Evolutionary conservation across 495 filamentous ascomycete genomes (phyloP).

Genomic region (Penicillium roqueforti): DNA sequence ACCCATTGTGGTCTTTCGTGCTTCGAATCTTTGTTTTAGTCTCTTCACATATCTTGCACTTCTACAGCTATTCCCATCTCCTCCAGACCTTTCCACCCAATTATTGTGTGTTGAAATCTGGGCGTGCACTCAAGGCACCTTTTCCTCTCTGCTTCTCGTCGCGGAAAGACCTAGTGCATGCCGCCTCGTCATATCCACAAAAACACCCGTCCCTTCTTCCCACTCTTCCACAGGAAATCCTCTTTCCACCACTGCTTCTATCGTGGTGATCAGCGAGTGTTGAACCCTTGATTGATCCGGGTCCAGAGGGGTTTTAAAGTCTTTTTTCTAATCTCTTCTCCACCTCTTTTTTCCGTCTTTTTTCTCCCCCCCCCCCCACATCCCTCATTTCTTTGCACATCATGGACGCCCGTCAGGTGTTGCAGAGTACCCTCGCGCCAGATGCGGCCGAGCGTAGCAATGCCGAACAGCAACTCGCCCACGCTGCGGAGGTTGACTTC

Average conservation of each 20-base stretch:
- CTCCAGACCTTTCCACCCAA: conserved; percentile 4
- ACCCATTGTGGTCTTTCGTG: conserved; percentile 13
- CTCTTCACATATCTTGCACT: conserved; percentile 10
- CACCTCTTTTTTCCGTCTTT: conserved; percentile 27
- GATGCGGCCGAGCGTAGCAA: conserved; percentile 84
- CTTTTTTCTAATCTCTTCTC: conserved; percentile 11
- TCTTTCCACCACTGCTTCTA: conserved; percentile 21
- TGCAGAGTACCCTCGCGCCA: conserved; percentile 85
- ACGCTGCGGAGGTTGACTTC: conserved; percentile 90
- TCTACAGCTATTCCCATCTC: conserved; percentile 1
- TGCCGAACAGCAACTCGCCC: conserved; percentile 89
- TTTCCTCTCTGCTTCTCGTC: conserved; percentile 25
- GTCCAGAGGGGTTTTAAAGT: conserved; percentile 12
- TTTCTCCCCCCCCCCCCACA: conserved; percentile 27
- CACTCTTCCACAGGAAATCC: conserved; percentile 22
- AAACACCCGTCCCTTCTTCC: conserved; percentile 35
- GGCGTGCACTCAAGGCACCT: conserved; percentile 29
- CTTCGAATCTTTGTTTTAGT: conserved; percentile 18
- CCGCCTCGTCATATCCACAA: conserved; percentile 41
- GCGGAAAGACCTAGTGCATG: conserved; percentile 38
- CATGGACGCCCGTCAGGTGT: conserved; percentile 80
- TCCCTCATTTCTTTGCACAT: conserved; percentile 32
- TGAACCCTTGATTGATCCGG: conserved; percentile 10
- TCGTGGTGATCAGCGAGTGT: conserved; percentile 20
- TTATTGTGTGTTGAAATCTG: conserved; percentile 9